Percentiles rank a stretch among this genome's conserved stretches.
phyloP scores from a whole-genome alignment of 257 asterid genomes.

The Primulina tabacum region DNA sequence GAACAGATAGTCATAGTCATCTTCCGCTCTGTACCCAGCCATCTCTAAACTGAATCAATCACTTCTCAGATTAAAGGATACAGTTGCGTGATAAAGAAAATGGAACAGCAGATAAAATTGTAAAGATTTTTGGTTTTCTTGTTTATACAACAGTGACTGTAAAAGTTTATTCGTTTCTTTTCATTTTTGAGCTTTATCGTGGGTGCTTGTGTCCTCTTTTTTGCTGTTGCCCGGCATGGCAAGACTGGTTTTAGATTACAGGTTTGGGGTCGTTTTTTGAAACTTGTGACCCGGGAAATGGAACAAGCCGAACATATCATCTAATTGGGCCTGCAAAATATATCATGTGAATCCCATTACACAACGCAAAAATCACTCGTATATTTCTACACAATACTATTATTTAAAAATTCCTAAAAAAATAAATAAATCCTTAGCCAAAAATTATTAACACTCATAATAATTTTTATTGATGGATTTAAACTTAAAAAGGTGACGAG shows the following conservation, averaged over 20 bases:
- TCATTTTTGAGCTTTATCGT: neutral
- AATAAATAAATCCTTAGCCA: no score
- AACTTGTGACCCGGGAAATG: neutral
- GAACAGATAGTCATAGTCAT: slow-evolving; percentile 83
- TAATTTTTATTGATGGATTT: no score
- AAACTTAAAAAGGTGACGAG: no score
- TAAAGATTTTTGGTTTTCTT: slow-evolving; percentile 17
- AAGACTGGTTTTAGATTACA: slow-evolving; percentile 9
- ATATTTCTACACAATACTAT: no score
- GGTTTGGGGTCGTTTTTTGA: neutral
- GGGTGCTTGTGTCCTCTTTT: neutral
- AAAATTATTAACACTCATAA: no score
- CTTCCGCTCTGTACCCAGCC: slow-evolving; percentile 85
- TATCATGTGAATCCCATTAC: neutral
- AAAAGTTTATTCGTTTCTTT: slow-evolving; percentile 17
- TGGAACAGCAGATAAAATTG: neutral
- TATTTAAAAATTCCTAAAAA: no score
- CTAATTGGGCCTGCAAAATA: neutral
- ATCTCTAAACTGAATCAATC: slow-evolving; percentile 30
- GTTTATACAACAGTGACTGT: slow-evolving; percentile 23
- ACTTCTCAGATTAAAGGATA: neutral
- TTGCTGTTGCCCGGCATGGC: slow-evolving; percentile 6
- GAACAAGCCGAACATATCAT: neutral
- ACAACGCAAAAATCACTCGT: no score
- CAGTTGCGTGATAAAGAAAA: slow-evolving; percentile 12